phyloP scores from a whole-genome alignment of 2,329 filamentous ascomycete genomes.

The Colletotrichum sojae region DNA sequence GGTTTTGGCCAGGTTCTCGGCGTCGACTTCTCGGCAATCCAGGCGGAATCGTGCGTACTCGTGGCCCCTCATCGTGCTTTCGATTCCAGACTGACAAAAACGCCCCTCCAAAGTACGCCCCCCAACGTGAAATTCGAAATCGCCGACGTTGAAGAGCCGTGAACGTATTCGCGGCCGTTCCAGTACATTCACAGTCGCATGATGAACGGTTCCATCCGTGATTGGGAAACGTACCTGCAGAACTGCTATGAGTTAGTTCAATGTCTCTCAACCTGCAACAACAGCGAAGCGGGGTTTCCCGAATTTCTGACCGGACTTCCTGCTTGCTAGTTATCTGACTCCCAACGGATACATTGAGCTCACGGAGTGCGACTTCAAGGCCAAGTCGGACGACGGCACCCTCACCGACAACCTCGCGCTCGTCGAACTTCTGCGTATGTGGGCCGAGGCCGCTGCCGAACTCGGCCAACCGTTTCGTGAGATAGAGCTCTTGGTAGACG shows the following conservation, averaged over 20 bases:
- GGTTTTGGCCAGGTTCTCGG: slow-evolving; percentile 49
- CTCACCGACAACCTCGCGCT: background rate
- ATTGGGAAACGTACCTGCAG: slow-evolving; percentile 32
- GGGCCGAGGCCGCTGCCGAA: background rate
- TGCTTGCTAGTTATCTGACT: background rate
- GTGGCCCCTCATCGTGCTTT: background rate
- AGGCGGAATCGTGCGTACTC: slow-evolving; percentile 49
- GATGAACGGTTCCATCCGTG: background rate
- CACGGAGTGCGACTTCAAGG: background rate
- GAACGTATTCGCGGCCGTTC: slow-evolving; percentile 49
- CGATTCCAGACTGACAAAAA: background rate
- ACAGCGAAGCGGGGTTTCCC: too few species aligned
- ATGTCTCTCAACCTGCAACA: background rate
- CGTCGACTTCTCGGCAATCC: slow-evolving; percentile 58
- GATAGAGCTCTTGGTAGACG: background rate
- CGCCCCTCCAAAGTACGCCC: slow-evolving; percentile 48
- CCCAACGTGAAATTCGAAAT: slow-evolving; percentile 60
- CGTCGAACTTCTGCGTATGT: background rate
- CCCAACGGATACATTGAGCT: background rate
- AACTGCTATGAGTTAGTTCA: background rate
- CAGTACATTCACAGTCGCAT: slow-evolving; percentile 45
- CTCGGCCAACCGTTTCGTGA: background rate
- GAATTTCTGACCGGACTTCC: background rate
- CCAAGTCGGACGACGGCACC: background rate
- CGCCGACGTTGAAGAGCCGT: slow-evolving; percentile 52